Evolutionary conservation across 441 rosid species (phyloP), one percentile per base, ranked within the genome.

Genomic region (Aleurites moluccanus): DNA sequence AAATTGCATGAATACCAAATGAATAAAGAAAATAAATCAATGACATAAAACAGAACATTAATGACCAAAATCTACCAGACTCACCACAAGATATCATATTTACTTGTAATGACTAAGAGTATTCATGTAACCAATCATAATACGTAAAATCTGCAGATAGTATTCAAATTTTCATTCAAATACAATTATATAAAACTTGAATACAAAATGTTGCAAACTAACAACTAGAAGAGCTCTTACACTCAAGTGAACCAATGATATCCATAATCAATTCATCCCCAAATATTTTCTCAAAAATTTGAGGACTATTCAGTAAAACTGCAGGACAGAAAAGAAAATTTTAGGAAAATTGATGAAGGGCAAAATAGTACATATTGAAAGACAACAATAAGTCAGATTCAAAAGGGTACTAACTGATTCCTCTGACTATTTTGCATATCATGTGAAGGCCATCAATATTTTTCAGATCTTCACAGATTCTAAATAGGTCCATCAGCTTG

Each of bases 211-310:
- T n/a, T 21, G 38, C 25, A 21, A 70, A 74, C 63, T 4, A 68
- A 73, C 6, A 73, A 69, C 18, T 30, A 72, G 20, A 72, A 72
- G 15, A 55, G 67, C 68, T 85, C 98, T 91, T 88, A 96, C 99
- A 90, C 86, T 96, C 99, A 3, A 96, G 98, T 66, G 98, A 88
- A 72, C 98, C 99, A 53, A 96, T 90, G 72, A 94, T 87, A 80
- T 94, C 97, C 95, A 96, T 91, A 77, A 96, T 88, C 77, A 92
- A 81, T 73, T 96, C 99, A 88, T 94, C 98, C 78, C 92, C 97
- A 81, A 94, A 94, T 66, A 94, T 86, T 86, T 87, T 92, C 83
- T 96, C 98, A 63, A 96, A 85, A 69, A 96, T 89, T 81, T 87
- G 99, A 79, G 93, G 85, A 83, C 91, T 96, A 76, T 94, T 96